phyloP scores from a whole-genome alignment of 768 basidiomycete genomes.

The Kwoniella dendrophila region DNA sequence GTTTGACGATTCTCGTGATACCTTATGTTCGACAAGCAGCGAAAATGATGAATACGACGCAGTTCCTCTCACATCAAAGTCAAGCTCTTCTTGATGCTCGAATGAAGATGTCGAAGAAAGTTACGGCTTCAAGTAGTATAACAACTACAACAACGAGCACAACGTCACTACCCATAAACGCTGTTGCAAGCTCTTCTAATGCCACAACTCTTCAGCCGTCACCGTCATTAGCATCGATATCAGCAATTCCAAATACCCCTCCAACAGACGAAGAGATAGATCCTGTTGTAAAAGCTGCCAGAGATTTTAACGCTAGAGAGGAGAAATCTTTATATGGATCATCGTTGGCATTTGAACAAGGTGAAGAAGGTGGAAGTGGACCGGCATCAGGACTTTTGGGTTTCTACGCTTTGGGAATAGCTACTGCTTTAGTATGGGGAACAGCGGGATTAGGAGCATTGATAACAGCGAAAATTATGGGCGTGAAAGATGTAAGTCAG shows the following conservation, averaged over 20 bases:
- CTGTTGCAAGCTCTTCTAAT: background rate
- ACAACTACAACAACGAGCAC: background rate
- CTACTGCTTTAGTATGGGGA: conserved; percentile 41
- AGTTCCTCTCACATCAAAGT: conserved; percentile 36
- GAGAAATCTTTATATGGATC: conserved; percentile 29
- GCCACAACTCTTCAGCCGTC: too few relatives aligned
- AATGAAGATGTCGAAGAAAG: conserved; percentile 1
- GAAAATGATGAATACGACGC: conserved; percentile 16
- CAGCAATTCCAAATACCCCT: background rate
- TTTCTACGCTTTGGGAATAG: conserved; percentile 42
- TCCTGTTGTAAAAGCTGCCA: conserved; percentile 4
- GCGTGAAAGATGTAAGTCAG: conserved; percentile 40
- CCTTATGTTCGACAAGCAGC: conserved; percentile 40
- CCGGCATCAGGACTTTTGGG: conserved; percentile 26
- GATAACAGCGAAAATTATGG: conserved; percentile 36
- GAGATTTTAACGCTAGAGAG: conserved; percentile 35
- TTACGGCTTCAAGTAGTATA: too few relatives aligned
- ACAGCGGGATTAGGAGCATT: conserved; percentile 38
- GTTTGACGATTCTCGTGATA: conserved; percentile 37
- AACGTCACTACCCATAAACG: background rate
- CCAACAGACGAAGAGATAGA: background rate
- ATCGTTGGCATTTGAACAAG: conserved; percentile 5
- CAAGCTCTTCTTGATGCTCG: conserved; percentile 5
- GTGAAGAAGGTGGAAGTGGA: conserved; percentile 16
- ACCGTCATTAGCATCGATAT: too few relatives aligned